Evolutionary conservation across 495 filamentous ascomycete genomes (phyloP), one percentile per base, ranked within the genome.

Genomic region (Apiosordaria backusii): DNA sequence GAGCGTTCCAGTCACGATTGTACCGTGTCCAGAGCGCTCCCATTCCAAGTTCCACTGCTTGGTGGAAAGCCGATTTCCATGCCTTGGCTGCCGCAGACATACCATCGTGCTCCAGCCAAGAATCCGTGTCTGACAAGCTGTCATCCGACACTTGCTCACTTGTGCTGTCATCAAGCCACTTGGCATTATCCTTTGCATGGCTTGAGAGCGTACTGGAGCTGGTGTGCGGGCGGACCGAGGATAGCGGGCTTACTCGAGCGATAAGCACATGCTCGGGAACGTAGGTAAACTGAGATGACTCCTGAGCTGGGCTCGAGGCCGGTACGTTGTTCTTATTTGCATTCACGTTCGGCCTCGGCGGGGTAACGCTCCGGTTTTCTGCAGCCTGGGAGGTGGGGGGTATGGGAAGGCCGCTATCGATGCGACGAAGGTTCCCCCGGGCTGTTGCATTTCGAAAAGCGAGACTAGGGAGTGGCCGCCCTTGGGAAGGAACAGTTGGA

Each of bases 51-150:
- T 71, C 64, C 4, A 69, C 62, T 10, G 29, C 29, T 13, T 55
- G 70, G 15, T 74, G 62, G 19, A 67, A 70, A 0, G 64, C 29
- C 18, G 15, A 53, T 6, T 27, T 67, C 71, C 71, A 75, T 0
- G 7, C 3, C n/a, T 45, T 63, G 5, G 60, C 57, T 4, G 55
- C 58, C 3, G 54, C 58, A 5, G 72, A 29, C 0, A 35, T 53
- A 3, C 57, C 67, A 10, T 60, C 67, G 1, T 61, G 29, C 4
- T 66, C 71, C 6, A 65, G 45, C 68, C 65, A 69, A 4, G 65
- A 55, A 18, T 74, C 73, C 10, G 68, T 68, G 13, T 76, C 74
- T 4, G 74, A 76, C 40, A 74, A 0, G 27, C 66, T 75, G 50
- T 70, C 72, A 13, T 75, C 69, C 0, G 73, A 72, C 40, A 66